Evolutionary conservation across 2,329 filamentous ascomycete genomes (phyloP), one percentile per base, ranked within the genome.

Genomic region (Monosporascus ibericus): DNA sequence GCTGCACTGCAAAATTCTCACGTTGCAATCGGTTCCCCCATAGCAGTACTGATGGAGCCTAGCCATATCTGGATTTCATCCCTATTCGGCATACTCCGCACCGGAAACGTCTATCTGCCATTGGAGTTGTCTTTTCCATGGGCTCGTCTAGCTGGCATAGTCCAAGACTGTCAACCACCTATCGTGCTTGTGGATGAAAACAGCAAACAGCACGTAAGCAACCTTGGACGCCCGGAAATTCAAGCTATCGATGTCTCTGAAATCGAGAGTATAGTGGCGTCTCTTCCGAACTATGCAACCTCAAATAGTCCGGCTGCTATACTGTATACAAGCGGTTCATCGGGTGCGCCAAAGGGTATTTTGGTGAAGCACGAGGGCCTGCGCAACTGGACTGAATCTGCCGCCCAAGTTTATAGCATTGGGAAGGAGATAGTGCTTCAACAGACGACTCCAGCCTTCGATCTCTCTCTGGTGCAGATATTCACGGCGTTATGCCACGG

Each of bases 381-480:
- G 2, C 39, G 56, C 3, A 69, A 68, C 52, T 53, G 60, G 18
- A 53, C 67, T 5, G 65, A 66, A 42, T 56, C 56, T 15, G 55
- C 51, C 9, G 54, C 56, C 2, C 53, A 52, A 5, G 47, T 52
- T 11, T 55, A 55, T 5, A 51, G 55, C 0, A 48, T 68, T 0
- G 57, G 58, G 0, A 53, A 56, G 1, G 68, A 55, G 37, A 27
- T 54, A 0, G 62, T 70, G 0, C 61, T 75, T 1, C 71, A 74
- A 48, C 71, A 75, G 52, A 72, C 65, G 30, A 62, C 72, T 0
- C 65, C 62, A 27, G 64, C 63, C 11, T 77, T 77, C 56, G 73
- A 77, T 50, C 58, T 74, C 52, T 71, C 72, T 0, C 42, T 75
- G 1, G 55, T 55, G 2, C 70, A 77, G 55, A 66, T 68, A 6